Evolutionary conservation across 768 basidiomycete species (phyloP).

Genomic region (Mycena amicta): DNA sequence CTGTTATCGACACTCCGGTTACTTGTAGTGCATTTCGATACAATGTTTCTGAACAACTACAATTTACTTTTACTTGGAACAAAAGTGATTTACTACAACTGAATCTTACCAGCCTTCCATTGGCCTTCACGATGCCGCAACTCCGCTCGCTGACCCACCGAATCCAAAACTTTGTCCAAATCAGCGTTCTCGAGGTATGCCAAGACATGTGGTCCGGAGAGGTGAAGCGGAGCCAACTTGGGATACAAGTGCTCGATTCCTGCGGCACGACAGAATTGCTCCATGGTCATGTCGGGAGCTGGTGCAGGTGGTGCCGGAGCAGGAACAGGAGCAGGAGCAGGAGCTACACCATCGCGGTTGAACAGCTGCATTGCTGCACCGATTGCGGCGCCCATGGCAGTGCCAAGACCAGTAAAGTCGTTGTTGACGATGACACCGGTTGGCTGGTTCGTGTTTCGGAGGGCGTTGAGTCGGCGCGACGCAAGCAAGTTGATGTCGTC

Average conservation of each 20-base stretch:
- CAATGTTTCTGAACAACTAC: no score
- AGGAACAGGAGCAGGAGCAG: neutral
- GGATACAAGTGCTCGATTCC: neutral
- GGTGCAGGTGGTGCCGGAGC: neutral
- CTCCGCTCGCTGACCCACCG: neutral
- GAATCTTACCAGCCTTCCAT: slow-evolving; percentile 9
- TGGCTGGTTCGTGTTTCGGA: neutral
- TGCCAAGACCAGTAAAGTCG: neutral
- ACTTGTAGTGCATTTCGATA: no score
- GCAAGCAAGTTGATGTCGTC: neutral
- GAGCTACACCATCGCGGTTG: neutral
- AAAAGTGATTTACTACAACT: no score
- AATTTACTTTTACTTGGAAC: no score
- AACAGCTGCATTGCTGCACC: neutral
- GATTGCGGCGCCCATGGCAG: neutral
- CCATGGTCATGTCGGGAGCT: neutral
- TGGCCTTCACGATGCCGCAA: neutral
- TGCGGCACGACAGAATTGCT: neutral
- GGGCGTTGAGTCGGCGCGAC: neutral
- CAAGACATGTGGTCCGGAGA: slow-evolving; percentile 7
- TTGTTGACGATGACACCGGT: neutral
- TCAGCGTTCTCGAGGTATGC: neutral
- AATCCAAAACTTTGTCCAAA: neutral
- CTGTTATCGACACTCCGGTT: slow-evolving; percentile 4
- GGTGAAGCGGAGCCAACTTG: neutral